These are phyloP conservation scores for Penicillium sp. DNA, from an alignment of 2,329 filamentous ascomycete species.

Conservation along the genomic window DNA sequence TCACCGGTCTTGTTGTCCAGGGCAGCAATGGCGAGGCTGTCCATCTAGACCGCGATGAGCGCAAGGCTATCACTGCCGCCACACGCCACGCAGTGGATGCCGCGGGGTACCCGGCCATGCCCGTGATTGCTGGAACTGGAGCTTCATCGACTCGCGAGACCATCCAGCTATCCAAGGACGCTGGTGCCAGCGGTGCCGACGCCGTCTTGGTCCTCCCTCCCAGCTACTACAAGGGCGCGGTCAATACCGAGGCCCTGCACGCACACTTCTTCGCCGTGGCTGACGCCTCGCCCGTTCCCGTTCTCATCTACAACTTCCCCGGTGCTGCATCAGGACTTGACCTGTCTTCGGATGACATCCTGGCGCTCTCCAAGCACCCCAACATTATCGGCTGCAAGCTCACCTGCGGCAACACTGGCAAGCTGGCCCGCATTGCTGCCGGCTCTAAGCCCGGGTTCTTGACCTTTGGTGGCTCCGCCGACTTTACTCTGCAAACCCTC, in stretches of 20 bases:
- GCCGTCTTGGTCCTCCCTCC: slow-evolving; percentile 72
- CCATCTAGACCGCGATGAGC: slow-evolving; percentile 67
- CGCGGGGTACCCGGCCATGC: slow-evolving; percentile 61
- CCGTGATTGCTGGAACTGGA: slow-evolving; percentile 71
- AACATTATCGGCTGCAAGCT: slow-evolving; percentile 69
- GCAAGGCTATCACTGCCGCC: slow-evolving; percentile 62
- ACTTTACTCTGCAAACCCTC: slow-evolving; percentile 79
- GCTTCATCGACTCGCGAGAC: slow-evolving; percentile 69
- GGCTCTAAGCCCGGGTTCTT: slow-evolving; percentile 58
- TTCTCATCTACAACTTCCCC: slow-evolving; percentile 71
- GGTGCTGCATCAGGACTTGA: slow-evolving; percentile 64
- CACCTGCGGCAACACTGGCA: slow-evolving; percentile 70
- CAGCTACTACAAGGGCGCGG: slow-evolving; percentile 67
- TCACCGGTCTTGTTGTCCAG: slow-evolving; percentile 70
- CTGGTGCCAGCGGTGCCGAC: slow-evolving; percentile 65
- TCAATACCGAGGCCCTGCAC: slow-evolving; percentile 56
- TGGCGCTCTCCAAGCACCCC: slow-evolving; percentile 52
- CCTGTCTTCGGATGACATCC: slow-evolving; percentile 62
- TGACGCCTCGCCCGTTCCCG: slow-evolving; percentile 55
- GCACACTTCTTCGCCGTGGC: slow-evolving; percentile 65
- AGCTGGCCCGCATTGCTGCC: slow-evolving; percentile 60
- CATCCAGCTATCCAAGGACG: slow-evolving; percentile 64
- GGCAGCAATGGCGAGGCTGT: slow-evolving; percentile 81
- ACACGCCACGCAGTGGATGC: slow-evolving; percentile 66
- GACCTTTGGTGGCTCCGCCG: slow-evolving; percentile 82